Conservation (phyloP, 2,329 filamentous ascomycete species). For the Tolypocladium pustulatum region DNA sequence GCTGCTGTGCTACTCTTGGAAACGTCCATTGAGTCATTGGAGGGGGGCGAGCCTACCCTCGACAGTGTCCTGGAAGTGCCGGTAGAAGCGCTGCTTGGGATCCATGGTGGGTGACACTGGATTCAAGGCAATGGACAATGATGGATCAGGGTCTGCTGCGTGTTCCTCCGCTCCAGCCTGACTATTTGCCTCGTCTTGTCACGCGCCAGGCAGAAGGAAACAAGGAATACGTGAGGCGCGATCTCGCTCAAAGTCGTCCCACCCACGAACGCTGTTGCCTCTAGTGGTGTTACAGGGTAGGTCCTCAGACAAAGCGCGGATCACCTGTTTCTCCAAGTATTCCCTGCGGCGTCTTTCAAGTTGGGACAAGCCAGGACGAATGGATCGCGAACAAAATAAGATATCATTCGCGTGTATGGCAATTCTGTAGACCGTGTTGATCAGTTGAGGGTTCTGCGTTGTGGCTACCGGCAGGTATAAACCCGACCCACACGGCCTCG, state of each 20-base stretch:
- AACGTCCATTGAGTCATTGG: background rate
- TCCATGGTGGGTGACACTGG: slow-evolving; percentile 15
- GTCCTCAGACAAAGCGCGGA: background rate
- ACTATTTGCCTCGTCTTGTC: background rate
- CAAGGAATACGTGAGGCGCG: background rate
- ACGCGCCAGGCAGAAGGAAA: background rate
- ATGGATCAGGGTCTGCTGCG: background rate
- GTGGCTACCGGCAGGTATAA: background rate
- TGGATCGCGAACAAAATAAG: background rate
- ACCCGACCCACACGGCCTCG: background rate
- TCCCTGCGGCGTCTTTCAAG: background rate
- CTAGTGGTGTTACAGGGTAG: background rate
- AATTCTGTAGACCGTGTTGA: background rate
- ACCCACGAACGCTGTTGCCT: background rate
- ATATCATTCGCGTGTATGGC: background rate
- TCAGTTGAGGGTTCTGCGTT: background rate
- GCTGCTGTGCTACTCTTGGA: background rate
- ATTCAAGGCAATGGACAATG: background rate
- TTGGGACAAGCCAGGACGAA: too few species aligned
- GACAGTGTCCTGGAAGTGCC: slow-evolving; percentile 69
- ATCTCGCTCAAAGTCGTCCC: background rate
- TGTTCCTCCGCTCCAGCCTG: too few species aligned
- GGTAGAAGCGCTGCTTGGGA: slow-evolving; percentile 70
- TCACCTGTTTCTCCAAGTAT: too few species aligned
- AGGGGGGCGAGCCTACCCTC: slow-evolving; percentile 39